Base-by-base conservation (phyloP, 2,329 filamentous ascomycete species). In the Paraconiothyrium sp. region DNA sequence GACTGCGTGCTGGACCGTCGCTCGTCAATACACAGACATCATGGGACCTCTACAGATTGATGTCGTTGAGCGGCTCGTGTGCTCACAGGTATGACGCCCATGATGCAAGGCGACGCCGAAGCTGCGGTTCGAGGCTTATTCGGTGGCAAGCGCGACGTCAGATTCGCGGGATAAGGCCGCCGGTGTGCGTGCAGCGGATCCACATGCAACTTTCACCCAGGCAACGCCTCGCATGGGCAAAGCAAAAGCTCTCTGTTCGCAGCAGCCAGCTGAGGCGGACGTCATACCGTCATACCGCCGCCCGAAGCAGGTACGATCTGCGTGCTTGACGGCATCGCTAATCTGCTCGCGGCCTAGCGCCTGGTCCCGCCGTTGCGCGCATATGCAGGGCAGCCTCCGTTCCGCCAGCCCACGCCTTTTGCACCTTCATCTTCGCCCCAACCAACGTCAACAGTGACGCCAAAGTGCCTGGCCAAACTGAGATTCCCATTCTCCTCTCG, bases 301-400 rank as follows among this genome's bases (percentile, higher is more conserved):
- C 50, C 20, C 50, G 37, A 54, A 43, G 37, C 35, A 43, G 50
- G 4, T 22, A 43, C 43, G 57, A 62, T 62, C 60, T 11, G 44
- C 60, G 22, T 35, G 27, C 4, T 46, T 59, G 57, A 59, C 51
- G 51, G 44, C 35, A 56, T 37, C 20, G 27, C 60, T 62, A 56
- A 24, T 7, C 60, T 11, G 1, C 2, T 24, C 43, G 10, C 4
- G 22, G 50, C 13, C 13, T 50, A 34, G 43, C 27, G 27, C 30
- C 24, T 37, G 59, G 49, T 22, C 35, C 16, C 44, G 51, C 55
- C 55, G 55, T 56, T 62, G 51, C 24, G 39, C 6, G 54, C 30
- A 49, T 43, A 62, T 59, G 60, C 60, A 62, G 60, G 60, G 56
- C 60, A 62, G 34, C 37, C 24, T 14, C 43, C 35, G 37, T 43